phyloP scores from a whole-genome alignment of 108 stramenopile genomes.

The Mediolabrus comicus region DNA sequence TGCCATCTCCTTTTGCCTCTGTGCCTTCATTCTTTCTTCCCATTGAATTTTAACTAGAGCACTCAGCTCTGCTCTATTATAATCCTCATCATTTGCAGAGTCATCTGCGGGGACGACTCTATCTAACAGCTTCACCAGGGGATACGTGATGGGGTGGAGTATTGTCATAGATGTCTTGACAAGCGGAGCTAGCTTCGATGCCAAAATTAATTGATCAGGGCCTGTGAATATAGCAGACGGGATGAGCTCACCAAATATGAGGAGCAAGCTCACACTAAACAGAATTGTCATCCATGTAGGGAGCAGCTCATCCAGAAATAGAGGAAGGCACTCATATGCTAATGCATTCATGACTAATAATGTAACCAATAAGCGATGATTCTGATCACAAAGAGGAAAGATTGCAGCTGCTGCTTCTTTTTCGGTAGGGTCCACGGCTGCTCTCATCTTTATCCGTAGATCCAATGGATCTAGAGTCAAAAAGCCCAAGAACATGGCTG shows the following conservation, averaged over 20 bases:
- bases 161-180: constrained; percentile 60
- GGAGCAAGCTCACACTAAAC: constrained; percentile 76
- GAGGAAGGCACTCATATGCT: constrained; percentile 85
- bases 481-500: constrained; percentile 81
- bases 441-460: constrained; percentile 52
- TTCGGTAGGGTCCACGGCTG: constrained; percentile 50
- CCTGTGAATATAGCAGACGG: constrained; percentile 83
- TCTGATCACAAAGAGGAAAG: constrained; percentile 56
- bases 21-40: constrained; percentile 66
- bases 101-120: constrained; percentile 47
- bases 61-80: constrained; percentile 63
- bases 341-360: constrained; percentile 87
- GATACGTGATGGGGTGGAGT: constrained; percentile 81
- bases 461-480: constrained; percentile 80
- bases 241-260: constrained; percentile 84
- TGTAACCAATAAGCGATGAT: constrained; percentile 87
- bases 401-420: constrained; percentile 35
- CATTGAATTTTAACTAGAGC: constrained; percentile 81
- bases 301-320: constrained; percentile 85
- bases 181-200: constrained; percentile 61
- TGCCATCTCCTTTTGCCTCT: constrained; percentile 24
- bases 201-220: constrained; percentile 76
- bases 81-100: constrained; percentile 46
- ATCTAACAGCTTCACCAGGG: constrained; percentile 78
- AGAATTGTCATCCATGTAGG: constrained; percentile 81